A percentile compares a stretch with the other conserved stretches of the same genome.
phyloP scores from a whole-genome alignment of 805 yeast genomes.

The Candida sanyiensis region DNA sequence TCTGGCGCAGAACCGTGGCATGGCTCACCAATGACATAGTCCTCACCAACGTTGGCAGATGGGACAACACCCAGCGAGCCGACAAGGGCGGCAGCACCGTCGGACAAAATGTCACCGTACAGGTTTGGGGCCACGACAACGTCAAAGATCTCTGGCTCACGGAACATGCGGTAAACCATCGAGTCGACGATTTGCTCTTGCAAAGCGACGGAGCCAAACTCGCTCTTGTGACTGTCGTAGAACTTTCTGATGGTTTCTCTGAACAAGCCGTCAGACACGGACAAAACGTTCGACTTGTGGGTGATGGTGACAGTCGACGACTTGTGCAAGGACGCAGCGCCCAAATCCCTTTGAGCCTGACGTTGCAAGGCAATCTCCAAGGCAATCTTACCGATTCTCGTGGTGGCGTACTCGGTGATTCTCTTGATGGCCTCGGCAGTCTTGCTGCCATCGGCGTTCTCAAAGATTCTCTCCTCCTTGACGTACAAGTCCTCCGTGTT shows the following conservation, averaged over 20 bases:
- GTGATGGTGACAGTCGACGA: conserved; percentile 80
- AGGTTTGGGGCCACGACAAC: conserved; percentile 98
- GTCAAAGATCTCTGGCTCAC: conserved; percentile 96
- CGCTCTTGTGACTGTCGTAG: conserved; percentile 46
- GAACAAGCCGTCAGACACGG: conserved; percentile 91
- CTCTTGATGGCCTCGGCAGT: conserved; percentile 98
- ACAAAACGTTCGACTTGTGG: conserved; percentile 92
- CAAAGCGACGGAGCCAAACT: conserved; percentile 56
- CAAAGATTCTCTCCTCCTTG: conserved; percentile 81
- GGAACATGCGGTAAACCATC: conserved; percentile 98
- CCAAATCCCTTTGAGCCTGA: conserved; percentile 65
- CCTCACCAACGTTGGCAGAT: conserved; percentile 94
- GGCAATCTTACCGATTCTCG: conserved; percentile 85
- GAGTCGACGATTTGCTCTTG: conserved; percentile 98
- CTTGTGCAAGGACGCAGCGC: conserved; percentile 45
- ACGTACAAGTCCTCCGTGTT: conserved; percentile 97
- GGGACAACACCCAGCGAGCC: conserved; percentile 98
- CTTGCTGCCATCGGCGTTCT: conserved; percentile 72
- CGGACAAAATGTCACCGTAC: conserved; percentile 94
- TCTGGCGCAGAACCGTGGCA: conserved; percentile 99
- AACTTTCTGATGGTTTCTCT: conserved; percentile 64
- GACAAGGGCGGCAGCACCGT: conserved; percentile 97
- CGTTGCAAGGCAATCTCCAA: conserved; percentile 90
- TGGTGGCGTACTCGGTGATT: conserved; percentile 83
- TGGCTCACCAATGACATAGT: conserved; percentile 97